phyloP scores from a whole-genome alignment of 306 rosid genomes.

The Cotoneaster glaucophyllus region DNA sequence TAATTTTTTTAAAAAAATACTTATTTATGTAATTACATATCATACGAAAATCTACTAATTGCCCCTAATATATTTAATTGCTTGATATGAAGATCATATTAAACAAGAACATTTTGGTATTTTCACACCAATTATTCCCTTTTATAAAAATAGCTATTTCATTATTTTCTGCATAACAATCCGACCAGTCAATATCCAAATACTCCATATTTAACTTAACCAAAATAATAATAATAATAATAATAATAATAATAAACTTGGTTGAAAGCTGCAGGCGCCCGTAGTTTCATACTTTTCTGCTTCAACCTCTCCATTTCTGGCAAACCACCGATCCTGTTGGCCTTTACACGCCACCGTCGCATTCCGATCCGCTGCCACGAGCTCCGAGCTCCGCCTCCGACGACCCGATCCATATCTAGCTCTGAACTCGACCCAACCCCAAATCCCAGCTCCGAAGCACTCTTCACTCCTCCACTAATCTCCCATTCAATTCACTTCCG shows the following conservation, averaged over 20 bases:
- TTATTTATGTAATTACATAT: too few relatives aligned
- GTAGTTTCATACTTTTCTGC: not conserved
- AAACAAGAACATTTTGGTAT: too few relatives aligned
- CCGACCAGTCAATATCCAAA: not conserved
- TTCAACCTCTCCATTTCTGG: not conserved
- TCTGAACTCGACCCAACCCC: constrained; percentile 5
- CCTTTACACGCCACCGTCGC: not conserved
- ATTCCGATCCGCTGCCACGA: constrained; percentile 4
- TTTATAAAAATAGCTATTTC: not conserved
- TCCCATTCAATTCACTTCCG: not conserved
- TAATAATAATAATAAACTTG: not conserved
- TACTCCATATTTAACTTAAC: not conserved
- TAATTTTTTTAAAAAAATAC: too few relatives aligned
- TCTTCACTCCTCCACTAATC: not conserved
- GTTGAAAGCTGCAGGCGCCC: constrained; percentile 9
- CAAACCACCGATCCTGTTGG: constrained; percentile 4
- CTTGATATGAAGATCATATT: too few relatives aligned
- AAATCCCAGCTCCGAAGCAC: not conserved
- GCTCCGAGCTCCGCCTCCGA: not conserved
- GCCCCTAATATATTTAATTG: too few relatives aligned
- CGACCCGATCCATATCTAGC: constrained; percentile 6
- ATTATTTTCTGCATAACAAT: not conserved
- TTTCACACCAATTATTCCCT: too few relatives aligned
- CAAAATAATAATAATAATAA: too few relatives aligned
- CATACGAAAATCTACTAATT: too few relatives aligned